These are phyloP conservation scores for Cyclaneusma minus DNA, from an alignment of 2,329 filamentous ascomycete species.

Conservation along the genomic window DNA sequence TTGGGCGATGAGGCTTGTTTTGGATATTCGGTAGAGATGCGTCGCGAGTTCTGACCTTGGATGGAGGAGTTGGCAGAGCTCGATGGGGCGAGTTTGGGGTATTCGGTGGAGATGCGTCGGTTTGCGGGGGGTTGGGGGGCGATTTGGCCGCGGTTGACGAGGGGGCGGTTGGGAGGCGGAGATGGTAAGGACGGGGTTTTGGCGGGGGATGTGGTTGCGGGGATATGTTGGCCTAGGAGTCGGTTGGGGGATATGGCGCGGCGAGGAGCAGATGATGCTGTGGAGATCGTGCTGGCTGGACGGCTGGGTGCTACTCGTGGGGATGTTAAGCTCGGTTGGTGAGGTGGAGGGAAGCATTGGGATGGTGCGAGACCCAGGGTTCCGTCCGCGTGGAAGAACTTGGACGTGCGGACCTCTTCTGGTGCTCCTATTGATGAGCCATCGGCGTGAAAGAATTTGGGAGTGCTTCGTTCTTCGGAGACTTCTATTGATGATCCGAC, in stretches of 20 bases:
- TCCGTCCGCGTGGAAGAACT: slow-evolving; percentile 66
- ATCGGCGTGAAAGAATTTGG: slow-evolving; percentile 17
- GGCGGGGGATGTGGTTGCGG: slow-evolving; percentile 10
- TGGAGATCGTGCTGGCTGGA: slow-evolving; percentile 11
- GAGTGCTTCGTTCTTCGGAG: slow-evolving; percentile 12
- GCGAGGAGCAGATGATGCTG: too few species aligned
- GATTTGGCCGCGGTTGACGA: too few species aligned
- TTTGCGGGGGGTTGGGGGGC: too few species aligned
- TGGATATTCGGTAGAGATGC: too few species aligned
- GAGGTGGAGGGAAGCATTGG: slow-evolving; percentile 25
- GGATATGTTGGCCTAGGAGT: slow-evolving; percentile 15
- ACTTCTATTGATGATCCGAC: slow-evolving; percentile 13
- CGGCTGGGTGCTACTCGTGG: slow-evolving; percentile 23
- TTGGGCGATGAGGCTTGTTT: too few species aligned
- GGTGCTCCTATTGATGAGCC: slow-evolving; percentile 17
- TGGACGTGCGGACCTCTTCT: slow-evolving; percentile 27
- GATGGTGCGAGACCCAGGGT: slow-evolving; percentile 30
- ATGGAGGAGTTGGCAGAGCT: too few species aligned
- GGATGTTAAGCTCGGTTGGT: slow-evolving; percentile 24
- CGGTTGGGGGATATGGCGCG: slow-evolving; percentile 38
- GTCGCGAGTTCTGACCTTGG: too few species aligned
- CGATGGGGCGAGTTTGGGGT: too few species aligned
- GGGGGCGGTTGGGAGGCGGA: slow-evolving; percentile 10
- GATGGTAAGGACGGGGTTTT: slow-evolving; percentile 10
- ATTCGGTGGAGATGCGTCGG: too few species aligned